These are phyloP conservation scores for Climacium dendroides DNA, from an alignment of 225 moss, liverwort and hornwort genomes.

Conservation along the genomic window DNA sequence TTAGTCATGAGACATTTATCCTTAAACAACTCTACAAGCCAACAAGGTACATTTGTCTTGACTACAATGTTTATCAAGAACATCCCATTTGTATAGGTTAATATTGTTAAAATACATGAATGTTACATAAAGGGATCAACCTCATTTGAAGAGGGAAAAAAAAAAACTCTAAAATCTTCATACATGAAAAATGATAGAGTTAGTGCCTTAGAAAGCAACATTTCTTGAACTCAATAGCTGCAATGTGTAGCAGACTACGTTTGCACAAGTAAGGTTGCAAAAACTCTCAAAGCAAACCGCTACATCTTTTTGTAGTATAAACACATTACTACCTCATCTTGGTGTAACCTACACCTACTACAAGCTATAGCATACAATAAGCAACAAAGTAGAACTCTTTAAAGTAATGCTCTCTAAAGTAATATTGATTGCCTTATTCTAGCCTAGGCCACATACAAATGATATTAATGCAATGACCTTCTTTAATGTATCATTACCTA, in stretches of 20 bases:
- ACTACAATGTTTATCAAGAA: neutral
- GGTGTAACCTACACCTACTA: neutral
- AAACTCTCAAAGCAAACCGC: no score
- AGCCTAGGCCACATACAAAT: no score
- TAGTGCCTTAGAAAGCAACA: neutral
- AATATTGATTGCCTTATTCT: no score
- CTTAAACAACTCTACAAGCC: neutral
- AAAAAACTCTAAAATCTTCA: neutral
- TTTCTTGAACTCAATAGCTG: neutral
- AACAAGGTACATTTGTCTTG: neutral
- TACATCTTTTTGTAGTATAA: rapidly evolving
- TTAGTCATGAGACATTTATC: neutral
- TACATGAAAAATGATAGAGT: neutral
- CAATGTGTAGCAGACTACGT: neutral
- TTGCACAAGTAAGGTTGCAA: no score
- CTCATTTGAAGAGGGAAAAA: rapidly evolving
- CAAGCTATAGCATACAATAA: neutral
- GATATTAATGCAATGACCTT: no score
- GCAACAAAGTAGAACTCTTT: no score
- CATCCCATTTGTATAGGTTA: neutral
- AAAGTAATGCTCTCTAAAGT: no score
- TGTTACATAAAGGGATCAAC: rapidly evolving
- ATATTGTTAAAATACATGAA: neutral
- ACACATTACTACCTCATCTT: neutral
- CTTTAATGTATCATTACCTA: no score